Evolutionary conservation across 306 rosid species (phyloP).

Genomic region (Prosopis cineraria): DNA sequence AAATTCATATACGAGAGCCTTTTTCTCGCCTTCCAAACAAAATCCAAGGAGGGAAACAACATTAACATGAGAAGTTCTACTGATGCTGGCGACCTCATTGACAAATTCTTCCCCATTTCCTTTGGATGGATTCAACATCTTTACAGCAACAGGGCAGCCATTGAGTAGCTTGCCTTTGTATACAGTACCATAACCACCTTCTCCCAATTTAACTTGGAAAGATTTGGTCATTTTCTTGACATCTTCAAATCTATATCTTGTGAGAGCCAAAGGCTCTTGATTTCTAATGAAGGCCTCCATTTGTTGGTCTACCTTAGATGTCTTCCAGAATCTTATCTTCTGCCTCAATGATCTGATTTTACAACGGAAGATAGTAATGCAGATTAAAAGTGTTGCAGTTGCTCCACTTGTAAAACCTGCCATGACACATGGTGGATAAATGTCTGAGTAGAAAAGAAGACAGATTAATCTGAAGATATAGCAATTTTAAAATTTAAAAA

Average conservation of each 20-base stretch:
- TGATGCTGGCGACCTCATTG: conserved; percentile 52
- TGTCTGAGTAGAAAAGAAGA: not conserved
- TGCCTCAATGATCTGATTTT: not conserved
- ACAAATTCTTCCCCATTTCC: conserved; percentile 52
- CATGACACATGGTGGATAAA: not conserved
- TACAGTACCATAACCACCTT: conserved; percentile 52
- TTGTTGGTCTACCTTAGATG: conserved; percentile 4
- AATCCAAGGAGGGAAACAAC: conserved; percentile 54
- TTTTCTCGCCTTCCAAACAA: conserved; percentile 44
- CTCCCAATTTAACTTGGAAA: conserved; percentile 40
- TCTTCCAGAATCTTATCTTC: not conserved
- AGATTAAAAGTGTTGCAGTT: no score
- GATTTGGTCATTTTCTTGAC: conserved; percentile 49
- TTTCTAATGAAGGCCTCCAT: conserved; percentile 44
- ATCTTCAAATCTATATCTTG: conserved; percentile 40
- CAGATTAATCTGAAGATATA: not conserved
- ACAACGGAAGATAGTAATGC: not conserved
- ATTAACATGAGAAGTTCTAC: conserved; percentile 57
- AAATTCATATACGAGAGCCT: conserved; percentile 52
- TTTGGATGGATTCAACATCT: conserved; percentile 45
- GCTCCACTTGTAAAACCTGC: not conserved
- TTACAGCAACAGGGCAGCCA: conserved; percentile 44
- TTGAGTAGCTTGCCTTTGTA: conserved; percentile 38
- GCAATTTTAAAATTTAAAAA: not conserved
- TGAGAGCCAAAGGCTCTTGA: conserved; percentile 33